Conservation (phyloP, 768 basidiomycete genomes). For the Mycena capillaripes region DNA sequence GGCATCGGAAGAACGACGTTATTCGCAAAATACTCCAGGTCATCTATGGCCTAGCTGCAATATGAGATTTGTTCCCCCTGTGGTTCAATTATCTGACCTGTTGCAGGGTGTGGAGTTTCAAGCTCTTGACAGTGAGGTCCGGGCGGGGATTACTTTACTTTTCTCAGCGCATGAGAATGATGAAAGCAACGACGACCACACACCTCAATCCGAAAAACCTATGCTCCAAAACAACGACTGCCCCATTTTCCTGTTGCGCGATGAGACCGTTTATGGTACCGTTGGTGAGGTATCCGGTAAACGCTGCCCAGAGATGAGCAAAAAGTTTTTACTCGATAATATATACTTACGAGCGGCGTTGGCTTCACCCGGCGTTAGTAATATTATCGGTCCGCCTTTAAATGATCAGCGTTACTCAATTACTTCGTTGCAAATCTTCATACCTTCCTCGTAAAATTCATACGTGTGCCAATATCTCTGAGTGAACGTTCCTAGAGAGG, state of each 20-base stretch:
- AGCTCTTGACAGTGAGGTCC: conserved; percentile 70
- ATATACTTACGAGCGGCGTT: conserved; percentile 62
- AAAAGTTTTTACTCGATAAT: background rate
- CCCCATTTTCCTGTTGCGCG: conserved; percentile 75
- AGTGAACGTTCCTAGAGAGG: conserved; percentile 79
- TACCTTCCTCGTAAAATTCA: conserved; percentile 73
- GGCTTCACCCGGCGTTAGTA: conserved; percentile 76
- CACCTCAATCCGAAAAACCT: conserved; percentile 74
- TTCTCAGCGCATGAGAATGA: background rate
- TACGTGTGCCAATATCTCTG: conserved; percentile 82
- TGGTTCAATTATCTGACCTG: conserved; percentile 48
- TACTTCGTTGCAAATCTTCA: conserved; percentile 1
- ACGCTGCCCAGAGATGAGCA: conserved; percentile 46
- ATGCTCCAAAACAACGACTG: conserved; percentile 76
- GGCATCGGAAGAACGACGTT: conserved; percentile 79
- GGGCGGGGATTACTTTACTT: conserved; percentile 71
- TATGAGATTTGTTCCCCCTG: background rate
- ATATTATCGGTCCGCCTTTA: conserved; percentile 71
- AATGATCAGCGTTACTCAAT: background rate
- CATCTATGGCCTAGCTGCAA: conserved; percentile 67
- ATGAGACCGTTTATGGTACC: conserved; percentile 72
- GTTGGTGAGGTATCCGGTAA: conserved; percentile 74
- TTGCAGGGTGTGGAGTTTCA: conserved; percentile 74
- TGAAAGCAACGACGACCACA: too few relatives aligned
- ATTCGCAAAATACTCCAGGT: conserved; percentile 77